phyloP scores from a whole-genome alignment of 495 filamentous ascomycete species.

The Aspergillus ostianus region DNA sequence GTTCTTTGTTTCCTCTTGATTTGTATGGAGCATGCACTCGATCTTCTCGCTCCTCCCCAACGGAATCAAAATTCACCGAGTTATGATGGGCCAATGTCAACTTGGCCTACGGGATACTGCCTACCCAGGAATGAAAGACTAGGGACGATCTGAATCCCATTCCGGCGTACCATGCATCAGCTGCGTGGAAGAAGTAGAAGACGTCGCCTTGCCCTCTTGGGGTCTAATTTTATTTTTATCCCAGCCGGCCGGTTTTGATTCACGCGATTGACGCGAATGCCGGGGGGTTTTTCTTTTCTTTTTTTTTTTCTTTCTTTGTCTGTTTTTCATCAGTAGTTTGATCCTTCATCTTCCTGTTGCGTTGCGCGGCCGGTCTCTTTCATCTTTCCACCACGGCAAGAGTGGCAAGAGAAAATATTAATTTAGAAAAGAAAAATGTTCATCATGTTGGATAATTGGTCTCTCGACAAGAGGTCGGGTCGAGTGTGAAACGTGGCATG shows the following conservation, averaged over 20 bases:
- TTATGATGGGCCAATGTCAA: background rate
- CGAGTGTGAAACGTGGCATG: slow-evolving; percentile 9
- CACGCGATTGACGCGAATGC: slow-evolving; percentile 15
- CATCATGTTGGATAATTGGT: slow-evolving; percentile 1
- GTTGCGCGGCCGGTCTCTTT: background rate
- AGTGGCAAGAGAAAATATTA: background rate
- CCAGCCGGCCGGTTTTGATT: background rate
- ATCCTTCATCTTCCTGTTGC: too few species aligned
- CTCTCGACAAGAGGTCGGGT: too few species aligned
- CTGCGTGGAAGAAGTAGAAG: background rate
- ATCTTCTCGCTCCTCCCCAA: background rate
- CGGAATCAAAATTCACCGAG: background rate
- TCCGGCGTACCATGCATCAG: background rate
- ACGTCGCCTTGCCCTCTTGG: background rate
- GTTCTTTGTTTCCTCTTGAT: slow-evolving; percentile 12
- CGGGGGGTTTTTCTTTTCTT: background rate
- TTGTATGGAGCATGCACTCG: slow-evolving; percentile 8
- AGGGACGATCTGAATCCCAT: slow-evolving; percentile 5
- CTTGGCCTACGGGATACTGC: too few species aligned
- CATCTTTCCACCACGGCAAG: too few species aligned
- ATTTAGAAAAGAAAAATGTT: background rate
- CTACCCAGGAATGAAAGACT: too few species aligned
- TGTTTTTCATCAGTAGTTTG: too few species aligned
- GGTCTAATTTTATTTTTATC: background rate
- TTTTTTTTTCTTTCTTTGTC: too few species aligned